Evolutionary conservation across 169 alveolate genomes (phyloP).

Genomic region (Cryptosporidium baileyi): DNA sequence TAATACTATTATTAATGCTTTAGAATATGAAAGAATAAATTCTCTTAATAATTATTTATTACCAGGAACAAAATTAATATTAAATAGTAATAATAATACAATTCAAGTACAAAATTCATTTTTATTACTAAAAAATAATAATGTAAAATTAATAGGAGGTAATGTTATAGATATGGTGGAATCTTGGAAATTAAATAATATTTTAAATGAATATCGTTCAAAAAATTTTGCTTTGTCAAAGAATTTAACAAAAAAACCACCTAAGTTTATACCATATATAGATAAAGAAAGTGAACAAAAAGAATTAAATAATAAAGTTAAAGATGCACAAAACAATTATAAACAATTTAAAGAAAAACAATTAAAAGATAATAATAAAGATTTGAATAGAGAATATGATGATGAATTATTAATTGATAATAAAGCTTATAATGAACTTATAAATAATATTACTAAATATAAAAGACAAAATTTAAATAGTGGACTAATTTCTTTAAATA

Average conservation of each 20-base stretch:
- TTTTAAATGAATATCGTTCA: constrained; percentile 4
- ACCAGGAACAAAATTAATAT: constrained; percentile 49
- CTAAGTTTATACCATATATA: constrained; percentile 30
- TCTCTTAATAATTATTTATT: not conserved
- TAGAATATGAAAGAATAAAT: constrained; percentile 43
- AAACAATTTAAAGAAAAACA: not conserved
- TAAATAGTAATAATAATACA: not conserved
- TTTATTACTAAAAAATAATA: constrained; percentile 5
- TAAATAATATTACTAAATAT: not conserved
- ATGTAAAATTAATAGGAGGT: constrained; percentile 30
- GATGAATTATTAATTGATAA: not conserved
- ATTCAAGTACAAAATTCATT: constrained; percentile 7
- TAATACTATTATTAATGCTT: constrained; percentile 11
- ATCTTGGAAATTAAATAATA: constrained; percentile 35
- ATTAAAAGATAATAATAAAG: not conserved
- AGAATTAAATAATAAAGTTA: constrained; percentile 8
- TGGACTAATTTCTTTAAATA: not conserved
- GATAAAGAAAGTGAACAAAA: constrained; percentile 6
- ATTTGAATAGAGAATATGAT: not conserved
- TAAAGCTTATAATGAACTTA: constrained; percentile 11
- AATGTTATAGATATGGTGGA: constrained; percentile 34
- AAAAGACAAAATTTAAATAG: not conserved
- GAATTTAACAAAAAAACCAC: constrained; percentile 27
- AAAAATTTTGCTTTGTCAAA: constrained; percentile 10
- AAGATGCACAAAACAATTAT: constrained; percentile 14